These are phyloP conservation scores for Salix suchowensis DNA, from an alignment of 345 rosid genomes.

Conservation along the genomic window DNA sequence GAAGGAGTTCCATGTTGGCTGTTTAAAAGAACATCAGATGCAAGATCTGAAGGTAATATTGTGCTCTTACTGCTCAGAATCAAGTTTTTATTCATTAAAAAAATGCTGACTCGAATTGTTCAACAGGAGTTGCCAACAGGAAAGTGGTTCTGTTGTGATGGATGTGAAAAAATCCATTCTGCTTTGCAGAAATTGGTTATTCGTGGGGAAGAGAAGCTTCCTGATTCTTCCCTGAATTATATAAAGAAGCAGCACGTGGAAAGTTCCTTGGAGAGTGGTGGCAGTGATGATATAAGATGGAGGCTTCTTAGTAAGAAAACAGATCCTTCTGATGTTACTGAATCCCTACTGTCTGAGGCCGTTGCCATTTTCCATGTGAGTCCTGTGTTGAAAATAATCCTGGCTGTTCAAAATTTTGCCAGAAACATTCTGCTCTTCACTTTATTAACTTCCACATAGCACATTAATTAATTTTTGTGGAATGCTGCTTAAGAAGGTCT, in stretches of 20 bases:
- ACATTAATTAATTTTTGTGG: background rate
- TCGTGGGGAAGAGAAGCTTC: conserved; percentile 74
- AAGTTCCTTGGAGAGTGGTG: conserved; percentile 25
- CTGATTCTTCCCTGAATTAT: conserved; percentile 41
- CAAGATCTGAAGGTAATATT: conserved; percentile 68
- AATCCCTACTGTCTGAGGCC: conserved; percentile 54
- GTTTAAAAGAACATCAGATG: conserved; percentile 72
- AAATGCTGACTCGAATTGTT: conserved; percentile 13
- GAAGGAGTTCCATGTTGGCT: conserved; percentile 92
- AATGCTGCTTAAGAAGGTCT: background rate
- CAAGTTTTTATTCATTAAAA: background rate
- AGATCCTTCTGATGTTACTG: conserved; percentile 45
- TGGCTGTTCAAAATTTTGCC: background rate
- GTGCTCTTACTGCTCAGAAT: background rate
- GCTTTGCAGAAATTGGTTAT: conserved; percentile 48
- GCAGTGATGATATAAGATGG: conserved; percentile 68
- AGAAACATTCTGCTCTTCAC: background rate
- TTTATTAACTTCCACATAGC: background rate
- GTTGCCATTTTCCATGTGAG: conserved; percentile 76
- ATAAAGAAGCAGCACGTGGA: conserved; percentile 47
- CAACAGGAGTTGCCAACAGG: conserved; percentile 85
- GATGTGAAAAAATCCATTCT: conserved; percentile 48
- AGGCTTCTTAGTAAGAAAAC: conserved; percentile 66
- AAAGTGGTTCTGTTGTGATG: conserved; percentile 75
- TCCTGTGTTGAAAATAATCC: background rate